A percentile compares a stretch with the other conserved stretches of the same genome.
Conservation (phyloP, 2,329 filamentous ascomycete genomes). For the Ophiocordyceps camponoti-leonardi region DNA sequence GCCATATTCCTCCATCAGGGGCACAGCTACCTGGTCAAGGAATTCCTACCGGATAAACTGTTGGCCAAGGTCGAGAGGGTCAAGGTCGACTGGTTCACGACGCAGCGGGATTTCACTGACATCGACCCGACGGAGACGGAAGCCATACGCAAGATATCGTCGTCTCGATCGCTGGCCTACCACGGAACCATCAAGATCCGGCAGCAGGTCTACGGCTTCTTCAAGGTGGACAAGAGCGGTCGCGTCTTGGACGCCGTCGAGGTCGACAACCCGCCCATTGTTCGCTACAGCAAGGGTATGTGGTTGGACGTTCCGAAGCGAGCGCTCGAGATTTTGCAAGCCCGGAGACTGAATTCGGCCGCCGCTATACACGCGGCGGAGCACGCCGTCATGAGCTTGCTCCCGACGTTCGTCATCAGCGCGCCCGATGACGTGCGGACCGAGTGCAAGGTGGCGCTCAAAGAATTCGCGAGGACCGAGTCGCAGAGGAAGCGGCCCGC, state of each 20-base stretch:
- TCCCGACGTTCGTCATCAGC: slow-evolving; percentile 81
- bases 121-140: slow-evolving; percentile 89
- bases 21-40: slow-evolving; percentile 78
- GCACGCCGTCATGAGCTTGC: slow-evolving; percentile 70
- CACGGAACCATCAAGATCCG: slow-evolving; percentile 75
- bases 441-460: slow-evolving; percentile 78
- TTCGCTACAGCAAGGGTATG: slow-evolving; percentile 73
- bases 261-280: slow-evolving; percentile 83
- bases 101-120: slow-evolving; percentile 84
- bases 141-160: slow-evolving; percentile 54
- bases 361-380: slow-evolving; percentile 90
- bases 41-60: slow-evolving; percentile 64
- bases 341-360: slow-evolving; percentile 59
- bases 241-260: slow-evolving; percentile 82
- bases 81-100: slow-evolving; percentile 87
- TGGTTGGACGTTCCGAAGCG: slow-evolving; percentile 80
- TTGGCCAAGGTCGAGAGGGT: slow-evolving; percentile 81
- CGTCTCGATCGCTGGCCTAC: slow-evolving; percentile 54
- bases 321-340: slow-evolving; percentile 64
- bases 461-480: slow-evolving; percentile 64
- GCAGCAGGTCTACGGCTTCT: slow-evolving; percentile 87
- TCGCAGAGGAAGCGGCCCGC: slow-evolving; percentile 67
- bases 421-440: slow-evolving; percentile 85
- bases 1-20: slow-evolving; percentile 96
- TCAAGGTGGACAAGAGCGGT: slow-evolving; percentile 79